These are phyloP conservation scores for Neolentinus lepideus DNA, from an alignment of 1,284 basidiomycete species.

Conservation along the genomic window DNA sequence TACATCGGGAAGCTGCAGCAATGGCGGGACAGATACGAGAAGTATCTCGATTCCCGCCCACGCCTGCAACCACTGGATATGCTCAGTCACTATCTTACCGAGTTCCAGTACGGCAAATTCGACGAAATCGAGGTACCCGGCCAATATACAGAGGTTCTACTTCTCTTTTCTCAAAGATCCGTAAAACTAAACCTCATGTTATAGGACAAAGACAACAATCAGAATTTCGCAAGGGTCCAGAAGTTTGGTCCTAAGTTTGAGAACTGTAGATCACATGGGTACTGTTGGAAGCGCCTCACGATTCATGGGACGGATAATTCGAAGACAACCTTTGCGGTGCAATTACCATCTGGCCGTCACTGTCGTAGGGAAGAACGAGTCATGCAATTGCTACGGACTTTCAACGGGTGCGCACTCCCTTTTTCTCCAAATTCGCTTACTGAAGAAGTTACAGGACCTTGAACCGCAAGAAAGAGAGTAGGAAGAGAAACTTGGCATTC, in stretches of 20 bases:
- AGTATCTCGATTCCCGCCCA: constrained; percentile 76
- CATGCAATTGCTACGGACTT: constrained; percentile 87
- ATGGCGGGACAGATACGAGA: constrained; percentile 94
- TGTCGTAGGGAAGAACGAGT: constrained; percentile 91
- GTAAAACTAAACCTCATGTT: constrained; percentile 1
- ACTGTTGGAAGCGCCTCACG: constrained; percentile 87
- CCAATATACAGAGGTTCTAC: constrained; percentile 85
- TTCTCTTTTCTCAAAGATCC: background rate
- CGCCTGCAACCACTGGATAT: constrained; percentile 85
- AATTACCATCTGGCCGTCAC: constrained; percentile 83
- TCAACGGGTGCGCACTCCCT: constrained; percentile 68
- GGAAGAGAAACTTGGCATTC: constrained; percentile 90
- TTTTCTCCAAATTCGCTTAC: constrained; percentile 8
- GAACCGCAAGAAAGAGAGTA: constrained; percentile 84
- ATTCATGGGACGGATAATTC: constrained; percentile 93
- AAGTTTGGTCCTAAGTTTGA: constrained; percentile 92
- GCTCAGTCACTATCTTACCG: constrained; percentile 90
- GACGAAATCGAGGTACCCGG: constrained; percentile 99
- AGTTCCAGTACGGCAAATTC: constrained; percentile 97
- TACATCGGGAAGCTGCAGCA: constrained; percentile 87
- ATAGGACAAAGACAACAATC: constrained; percentile 91
- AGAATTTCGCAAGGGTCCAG: constrained; percentile 87
- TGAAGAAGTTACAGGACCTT: constrained; percentile 51
- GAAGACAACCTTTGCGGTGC: constrained; percentile 85
- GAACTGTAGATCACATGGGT: constrained; percentile 78